Conservation (phyloP, 768 basidiomycete genomes). For the Rhizopogon vinicolor region DNA sequence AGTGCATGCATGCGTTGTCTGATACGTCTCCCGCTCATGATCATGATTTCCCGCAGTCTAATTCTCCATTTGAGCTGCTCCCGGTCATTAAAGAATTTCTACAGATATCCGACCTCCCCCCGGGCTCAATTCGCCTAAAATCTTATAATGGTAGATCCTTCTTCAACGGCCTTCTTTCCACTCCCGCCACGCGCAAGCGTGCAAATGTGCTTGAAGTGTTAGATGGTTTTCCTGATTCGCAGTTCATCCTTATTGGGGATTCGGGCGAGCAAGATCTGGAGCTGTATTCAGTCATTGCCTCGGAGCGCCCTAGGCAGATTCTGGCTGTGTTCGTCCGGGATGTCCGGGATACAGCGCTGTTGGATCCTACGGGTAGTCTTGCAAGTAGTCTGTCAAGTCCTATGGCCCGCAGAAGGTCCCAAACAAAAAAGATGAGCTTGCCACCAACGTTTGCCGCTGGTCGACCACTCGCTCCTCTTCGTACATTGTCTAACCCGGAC, state of each 20-base stretch:
- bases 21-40: background rate
- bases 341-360: conserved; percentile 42
- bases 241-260: conserved; percentile 87
- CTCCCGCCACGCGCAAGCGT: conserved; percentile 80
- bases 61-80: conserved; percentile 82
- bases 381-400: conserved; percentile 19
- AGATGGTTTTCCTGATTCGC: conserved; percentile 65
- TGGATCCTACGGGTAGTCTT: conserved; percentile 58
- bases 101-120: conserved; percentile 60
- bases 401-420: conserved; percentile 3
- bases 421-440: conserved; percentile 3
- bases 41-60: conserved; percentile 52
- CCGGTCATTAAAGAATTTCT: conserved; percentile 79
- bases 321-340: conserved; percentile 83
- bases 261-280: conserved; percentile 95
- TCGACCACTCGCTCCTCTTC: background rate
- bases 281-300: conserved; percentile 75
- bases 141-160: conserved; percentile 84
- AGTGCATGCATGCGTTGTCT: conserved; percentile 28
- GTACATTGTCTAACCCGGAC: conserved; percentile 2
- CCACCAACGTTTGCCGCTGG: background rate
- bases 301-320: conserved; percentile 64
- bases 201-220: conserved; percentile 76
- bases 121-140: conserved; percentile 73
- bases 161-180: conserved; percentile 77